Evolutionary conservation across 768 basidiomycete genomes (phyloP).

Genomic region (Boletus rubescentipes): DNA sequence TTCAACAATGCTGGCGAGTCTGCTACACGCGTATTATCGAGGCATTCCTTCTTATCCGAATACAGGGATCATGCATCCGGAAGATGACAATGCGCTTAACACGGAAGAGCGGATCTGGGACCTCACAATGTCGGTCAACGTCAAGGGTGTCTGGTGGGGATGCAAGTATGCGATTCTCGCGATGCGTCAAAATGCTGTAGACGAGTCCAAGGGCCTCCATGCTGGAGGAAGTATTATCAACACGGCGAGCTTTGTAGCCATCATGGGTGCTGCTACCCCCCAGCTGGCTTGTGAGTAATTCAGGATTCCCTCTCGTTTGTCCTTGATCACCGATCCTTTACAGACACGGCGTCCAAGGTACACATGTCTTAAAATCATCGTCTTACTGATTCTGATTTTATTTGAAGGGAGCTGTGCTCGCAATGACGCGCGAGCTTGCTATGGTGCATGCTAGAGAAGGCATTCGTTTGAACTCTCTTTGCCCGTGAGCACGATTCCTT

Average conservation of each 20-base stretch:
- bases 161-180: conserved; percentile 97
- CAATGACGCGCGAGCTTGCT: conserved; percentile 96
- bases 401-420: conserved; percentile 86
- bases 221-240: conserved; percentile 94
- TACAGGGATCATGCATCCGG: conserved; percentile 95
- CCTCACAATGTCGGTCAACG: conserved; percentile 88
- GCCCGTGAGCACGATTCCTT: conserved; percentile 67
- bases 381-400: conserved; percentile 9
- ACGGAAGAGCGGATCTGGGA: conserved; percentile 98
- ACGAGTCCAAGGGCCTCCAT: conserved; percentile 75
- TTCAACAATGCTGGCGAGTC: conserved; percentile 87
- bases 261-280: conserved; percentile 95
- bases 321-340: conserved; percentile 7
- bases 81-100: conserved; percentile 91
- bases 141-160: conserved; percentile 99
- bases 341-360: conserved; percentile 95
- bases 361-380: not conserved
- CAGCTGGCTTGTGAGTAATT: conserved; percentile 82
- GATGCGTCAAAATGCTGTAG: conserved; percentile 90
- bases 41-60: not conserved
- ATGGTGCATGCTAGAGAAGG: conserved; percentile 98
- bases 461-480: conserved; percentile 92
- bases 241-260: conserved; percentile 94
- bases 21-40: not conserved
- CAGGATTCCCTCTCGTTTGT: not conserved